Evolutionary conservation across 2,329 filamentous ascomycete species (phyloP).

Genomic region (Fusarium begoniae): DNA sequence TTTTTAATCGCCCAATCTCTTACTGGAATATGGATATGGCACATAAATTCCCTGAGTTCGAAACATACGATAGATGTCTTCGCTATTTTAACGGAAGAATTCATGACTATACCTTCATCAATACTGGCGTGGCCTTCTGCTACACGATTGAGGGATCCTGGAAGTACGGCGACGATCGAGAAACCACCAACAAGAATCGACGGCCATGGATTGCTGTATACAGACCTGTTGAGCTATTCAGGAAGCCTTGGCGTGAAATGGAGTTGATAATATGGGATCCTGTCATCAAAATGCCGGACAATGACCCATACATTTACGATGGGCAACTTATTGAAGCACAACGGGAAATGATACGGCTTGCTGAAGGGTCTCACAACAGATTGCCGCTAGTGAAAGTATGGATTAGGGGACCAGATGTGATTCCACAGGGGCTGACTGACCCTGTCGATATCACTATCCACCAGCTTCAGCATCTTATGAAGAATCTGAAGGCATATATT

Average conservation of each 20-base stretch:
- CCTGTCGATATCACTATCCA: slow-evolving; percentile 56
- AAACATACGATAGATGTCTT: slow-evolving; percentile 40
- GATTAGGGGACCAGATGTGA: slow-evolving; percentile 51
- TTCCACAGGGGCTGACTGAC: slow-evolving; percentile 34
- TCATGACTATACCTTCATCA: slow-evolving; percentile 20
- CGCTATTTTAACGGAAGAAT: slow-evolving; percentile 8
- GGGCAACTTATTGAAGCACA: slow-evolving; percentile 58
- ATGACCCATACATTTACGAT: slow-evolving; percentile 34
- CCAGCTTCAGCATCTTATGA: slow-evolving; percentile 48
- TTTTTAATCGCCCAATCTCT: slow-evolving; percentile 54
- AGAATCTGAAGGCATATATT: slow-evolving; percentile 47
- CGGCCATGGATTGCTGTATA: slow-evolving; percentile 63
- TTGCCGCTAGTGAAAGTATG: slow-evolving; percentile 55
- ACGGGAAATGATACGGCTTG: slow-evolving; percentile 51
- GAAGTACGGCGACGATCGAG: slow-evolving; percentile 39
- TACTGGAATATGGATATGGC: slow-evolving; percentile 48
- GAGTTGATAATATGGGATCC: slow-evolving; percentile 67
- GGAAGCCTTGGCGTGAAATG: slow-evolving; percentile 42
- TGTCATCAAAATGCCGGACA: slow-evolving; percentile 40
- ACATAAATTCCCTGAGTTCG: slow-evolving; percentile 38
- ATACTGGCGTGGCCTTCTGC: slow-evolving; percentile 55
- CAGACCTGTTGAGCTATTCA: slow-evolving; percentile 54
- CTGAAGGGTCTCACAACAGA: slow-evolving; percentile 39
- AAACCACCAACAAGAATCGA: slow-evolving; percentile 39
- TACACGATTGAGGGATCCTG: slow-evolving; percentile 57